Conservation (phyloP, 2,329 filamentous ascomycete species). For the Aspergillus caelatus region DNA sequence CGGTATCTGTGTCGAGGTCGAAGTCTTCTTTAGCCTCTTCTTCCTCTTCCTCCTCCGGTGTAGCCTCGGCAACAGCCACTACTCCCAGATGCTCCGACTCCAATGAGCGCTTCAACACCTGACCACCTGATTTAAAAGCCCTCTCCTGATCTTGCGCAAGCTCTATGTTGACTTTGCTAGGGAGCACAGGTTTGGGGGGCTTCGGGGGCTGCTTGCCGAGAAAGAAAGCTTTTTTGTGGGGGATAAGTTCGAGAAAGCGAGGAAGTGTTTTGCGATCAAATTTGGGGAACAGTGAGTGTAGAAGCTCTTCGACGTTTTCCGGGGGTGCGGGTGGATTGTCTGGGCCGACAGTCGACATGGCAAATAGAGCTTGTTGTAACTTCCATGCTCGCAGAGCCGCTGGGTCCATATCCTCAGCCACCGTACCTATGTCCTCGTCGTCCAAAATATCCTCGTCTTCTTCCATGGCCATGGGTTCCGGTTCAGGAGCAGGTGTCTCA, state of each 20-base stretch:
- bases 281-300: constrained; percentile 78
- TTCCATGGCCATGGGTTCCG: constrained; percentile 27
- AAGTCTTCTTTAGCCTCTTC: constrained; percentile 53
- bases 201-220: constrained; percentile 77
- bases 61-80: constrained; percentile 48
- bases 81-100: constrained; percentile 61
- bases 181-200: constrained; percentile 77
- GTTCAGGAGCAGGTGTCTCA: constrained; percentile 2
- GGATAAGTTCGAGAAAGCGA: constrained; percentile 80
- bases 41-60: constrained; percentile 54
- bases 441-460: constrained; percentile 30
- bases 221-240: constrained; percentile 76
- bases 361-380: constrained; percentile 51
- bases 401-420: constrained; percentile 45
- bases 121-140: constrained; percentile 73
- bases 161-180: constrained; percentile 86
- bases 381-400: constrained; percentile 47
- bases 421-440: constrained; percentile 31
- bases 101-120: constrained; percentile 54
- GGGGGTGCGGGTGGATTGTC: constrained; percentile 69
- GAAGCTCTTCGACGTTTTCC: constrained; percentile 72
- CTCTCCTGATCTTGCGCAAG: constrained; percentile 85
- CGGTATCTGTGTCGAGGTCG: constrained; percentile 59
- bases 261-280: constrained; percentile 77
- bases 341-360: constrained; percentile 51